phyloP scores from a whole-genome alignment of 495 filamentous ascomycete species.

The Symbiotaphrina buchneri region DNA sequence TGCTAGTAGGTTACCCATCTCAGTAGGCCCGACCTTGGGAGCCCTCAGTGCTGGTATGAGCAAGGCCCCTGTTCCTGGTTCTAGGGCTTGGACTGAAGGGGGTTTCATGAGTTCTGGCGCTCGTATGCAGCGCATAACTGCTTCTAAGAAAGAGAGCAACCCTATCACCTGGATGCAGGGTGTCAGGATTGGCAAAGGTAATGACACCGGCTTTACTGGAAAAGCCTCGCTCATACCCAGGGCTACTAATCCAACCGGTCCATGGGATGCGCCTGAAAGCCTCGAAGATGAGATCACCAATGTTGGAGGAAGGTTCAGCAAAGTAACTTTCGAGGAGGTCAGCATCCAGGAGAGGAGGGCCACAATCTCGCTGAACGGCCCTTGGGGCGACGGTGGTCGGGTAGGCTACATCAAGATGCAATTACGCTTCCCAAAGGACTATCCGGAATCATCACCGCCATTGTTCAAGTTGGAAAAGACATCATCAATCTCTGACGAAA shows the following conservation, averaged over 20 bases:
- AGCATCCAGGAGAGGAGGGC: conserved; percentile 51
- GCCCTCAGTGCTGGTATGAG: conserved; percentile 22
- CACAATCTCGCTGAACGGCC: conserved; percentile 61
- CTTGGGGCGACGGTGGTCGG: conserved; percentile 54
- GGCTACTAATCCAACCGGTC: conserved; percentile 7
- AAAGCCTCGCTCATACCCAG: conserved; percentile 6
- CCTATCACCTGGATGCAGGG: conserved; percentile 87
- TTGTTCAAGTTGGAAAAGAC: conserved; percentile 56
- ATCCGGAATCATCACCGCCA: conserved; percentile 45
- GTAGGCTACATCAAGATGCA: conserved; percentile 57
- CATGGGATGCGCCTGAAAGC: conserved; percentile 59
- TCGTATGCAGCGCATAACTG: conserved; percentile 40
- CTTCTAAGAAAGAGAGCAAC: conserved; percentile 34
- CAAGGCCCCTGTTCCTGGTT: conserved; percentile 22
- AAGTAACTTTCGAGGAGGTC: conserved; percentile 73
- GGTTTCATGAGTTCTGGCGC: conserved; percentile 25
- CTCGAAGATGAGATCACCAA: conserved; percentile 74
- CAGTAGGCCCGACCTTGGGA: conserved; percentile 6
- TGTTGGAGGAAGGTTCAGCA: conserved; percentile 60
- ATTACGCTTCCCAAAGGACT: conserved; percentile 56
- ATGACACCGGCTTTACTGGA: conserved; percentile 7
- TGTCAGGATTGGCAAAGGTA: conserved; percentile 50
- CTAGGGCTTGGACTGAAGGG: conserved; percentile 18
- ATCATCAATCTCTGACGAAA: conserved; percentile 48
- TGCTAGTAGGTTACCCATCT: no score